These are phyloP conservation scores for Obelidium mucronatum DNA, from an alignment of 192 early-diverging fungal species.

Conservation along the genomic window DNA sequence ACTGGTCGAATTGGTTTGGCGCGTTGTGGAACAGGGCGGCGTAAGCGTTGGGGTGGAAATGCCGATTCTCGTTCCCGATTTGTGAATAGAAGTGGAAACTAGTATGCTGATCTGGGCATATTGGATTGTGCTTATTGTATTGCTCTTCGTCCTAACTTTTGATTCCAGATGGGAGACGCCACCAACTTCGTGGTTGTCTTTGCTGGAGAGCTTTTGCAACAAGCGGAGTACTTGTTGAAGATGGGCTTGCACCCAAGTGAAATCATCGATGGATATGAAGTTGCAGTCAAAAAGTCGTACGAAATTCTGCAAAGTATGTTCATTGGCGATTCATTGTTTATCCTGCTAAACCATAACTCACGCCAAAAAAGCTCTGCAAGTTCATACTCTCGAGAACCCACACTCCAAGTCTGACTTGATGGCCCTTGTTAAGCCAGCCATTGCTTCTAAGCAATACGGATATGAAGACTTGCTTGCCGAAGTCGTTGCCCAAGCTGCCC, in stretches of 20 bases:
- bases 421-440: constrained; percentile 80
- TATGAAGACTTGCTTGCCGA: constrained; percentile 86
- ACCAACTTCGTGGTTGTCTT: constrained; percentile 97
- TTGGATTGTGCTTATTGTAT: too few relatives aligned
- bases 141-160: not conserved
- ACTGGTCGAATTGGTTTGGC: not conserved
- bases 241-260: constrained; percentile 97
- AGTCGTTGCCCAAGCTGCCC: constrained; percentile 84
- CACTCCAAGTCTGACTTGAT: constrained; percentile 62
- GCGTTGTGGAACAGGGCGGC: too few relatives aligned
- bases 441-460: constrained; percentile 95
- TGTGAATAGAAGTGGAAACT: constrained; percentile 5
- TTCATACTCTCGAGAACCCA: constrained; percentile 65
- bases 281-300: constrained; percentile 83
- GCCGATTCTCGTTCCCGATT: not conserved
- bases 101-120: too few relatives aligned
- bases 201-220: constrained; percentile 92
- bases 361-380: constrained; percentile 62
- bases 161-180: constrained; percentile 82
- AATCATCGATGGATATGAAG: constrained; percentile 93
- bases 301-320: constrained; percentile 78
- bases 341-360: not conserved
- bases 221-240: constrained; percentile 89
- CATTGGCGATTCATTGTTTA: not conserved
- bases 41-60: too few relatives aligned